A percentile compares a stretch with the other conserved stretches of the same genome.
phyloP scores from a whole-genome alignment of 164 flowering plant species.

The Piper longum region DNA sequence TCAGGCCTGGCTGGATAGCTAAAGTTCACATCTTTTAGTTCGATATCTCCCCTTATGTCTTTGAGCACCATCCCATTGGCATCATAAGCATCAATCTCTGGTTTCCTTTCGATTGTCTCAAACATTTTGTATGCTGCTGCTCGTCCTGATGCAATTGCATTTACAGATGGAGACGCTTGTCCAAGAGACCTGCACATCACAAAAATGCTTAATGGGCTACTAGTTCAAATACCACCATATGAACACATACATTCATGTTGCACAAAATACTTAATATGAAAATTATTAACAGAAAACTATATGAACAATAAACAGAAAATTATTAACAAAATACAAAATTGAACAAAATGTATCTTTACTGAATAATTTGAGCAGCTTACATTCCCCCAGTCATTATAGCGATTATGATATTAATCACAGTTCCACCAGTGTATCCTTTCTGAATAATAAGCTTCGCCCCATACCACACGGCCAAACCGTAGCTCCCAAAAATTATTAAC shows the following conservation, averaged over 20 bases:
- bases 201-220: background rate
- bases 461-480: slow-evolving; percentile 60
- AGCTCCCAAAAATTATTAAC: slow-evolving; percentile 22
- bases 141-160: slow-evolving; percentile 56
- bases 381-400: slow-evolving; percentile 49
- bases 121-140: slow-evolving; percentile 79
- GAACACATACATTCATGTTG: background rate
- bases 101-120: slow-evolving; percentile 47
- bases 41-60: slow-evolving; percentile 58
- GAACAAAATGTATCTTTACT: background rate
- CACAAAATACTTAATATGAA: background rate
- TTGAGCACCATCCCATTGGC: slow-evolving; percentile 31
- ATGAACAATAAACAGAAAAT: too few species aligned
- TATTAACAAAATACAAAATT: background rate
- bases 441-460: slow-evolving; percentile 41
- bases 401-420: slow-evolving; percentile 43
- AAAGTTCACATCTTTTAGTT: slow-evolving; percentile 57
- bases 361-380: slow-evolving; percentile 22
- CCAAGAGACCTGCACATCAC: slow-evolving; percentile 33
- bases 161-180: slow-evolving; percentile 40
- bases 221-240: too few species aligned
- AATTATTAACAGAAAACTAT: too few species aligned
- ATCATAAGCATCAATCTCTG: slow-evolving; percentile 43
- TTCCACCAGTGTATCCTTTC: slow-evolving; percentile 54
- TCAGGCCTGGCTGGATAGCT: slow-evolving; percentile 75